phyloP scores from a whole-genome alignment of 164 flowering plant genomes.

The Echeveria elegans region DNA sequence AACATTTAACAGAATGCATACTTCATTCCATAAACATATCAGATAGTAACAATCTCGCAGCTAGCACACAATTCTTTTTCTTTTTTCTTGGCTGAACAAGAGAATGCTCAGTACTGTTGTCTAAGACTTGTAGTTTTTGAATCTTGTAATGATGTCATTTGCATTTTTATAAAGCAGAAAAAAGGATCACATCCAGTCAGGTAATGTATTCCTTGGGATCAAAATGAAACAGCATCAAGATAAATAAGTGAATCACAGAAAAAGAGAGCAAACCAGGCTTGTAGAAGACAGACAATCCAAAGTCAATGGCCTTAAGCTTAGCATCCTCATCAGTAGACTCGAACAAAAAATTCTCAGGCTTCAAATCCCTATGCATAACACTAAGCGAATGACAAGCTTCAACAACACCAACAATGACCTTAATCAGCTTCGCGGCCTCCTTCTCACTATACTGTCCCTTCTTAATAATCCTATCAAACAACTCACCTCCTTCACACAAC shows the following conservation, averaged over 20 bases:
- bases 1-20: too few relatives aligned
- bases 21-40: too few relatives aligned
- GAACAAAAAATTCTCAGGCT: constrained; percentile 10
- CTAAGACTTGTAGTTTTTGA: too few relatives aligned
- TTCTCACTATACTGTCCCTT: constrained; percentile 22
- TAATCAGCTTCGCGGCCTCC: constrained; percentile 22
- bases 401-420: constrained; percentile 31
- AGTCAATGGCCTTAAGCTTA: constrained; percentile 5
- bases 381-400: constrained; percentile 39
- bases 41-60: too few relatives aligned
- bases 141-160: too few relatives aligned
- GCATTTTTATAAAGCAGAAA: neutral
- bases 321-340: constrained; percentile 4
- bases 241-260: too few relatives aligned
- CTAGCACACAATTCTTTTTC: too few relatives aligned
- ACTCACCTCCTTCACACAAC: constrained; percentile 16
- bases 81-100: too few relatives aligned
- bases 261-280: neutral
- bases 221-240: too few relatives aligned
- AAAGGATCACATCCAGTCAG: neutral
- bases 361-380: constrained; percentile 10
- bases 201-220: too few relatives aligned
- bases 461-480: constrained; percentile 21
- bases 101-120: neutral
- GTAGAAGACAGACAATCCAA: constrained; percentile 5